Percentiles rank a stretch among this genome's conserved stretches.
Conservation (phyloP, 495 filamentous ascomycete species). For the Chaetomium cochliodes region DNA sequence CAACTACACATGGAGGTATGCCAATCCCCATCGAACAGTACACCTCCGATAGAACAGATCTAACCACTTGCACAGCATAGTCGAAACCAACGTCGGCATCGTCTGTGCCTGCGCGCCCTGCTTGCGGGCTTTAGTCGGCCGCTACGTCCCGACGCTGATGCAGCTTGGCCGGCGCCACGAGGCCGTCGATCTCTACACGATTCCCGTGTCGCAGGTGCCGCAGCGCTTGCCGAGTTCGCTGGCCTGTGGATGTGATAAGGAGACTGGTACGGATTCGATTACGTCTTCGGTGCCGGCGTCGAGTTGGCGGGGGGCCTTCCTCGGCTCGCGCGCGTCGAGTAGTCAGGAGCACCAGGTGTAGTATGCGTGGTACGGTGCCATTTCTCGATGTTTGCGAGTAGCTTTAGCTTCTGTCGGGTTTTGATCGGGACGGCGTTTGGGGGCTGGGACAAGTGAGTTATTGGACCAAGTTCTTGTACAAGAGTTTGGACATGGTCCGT, state of each 20-base stretch:
- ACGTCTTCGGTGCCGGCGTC: background rate
- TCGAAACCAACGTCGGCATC: conserved; percentile 31
- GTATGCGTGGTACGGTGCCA: too few relatives aligned
- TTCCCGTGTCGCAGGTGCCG: background rate
- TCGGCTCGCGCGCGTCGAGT: background rate
- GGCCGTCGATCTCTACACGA: background rate
- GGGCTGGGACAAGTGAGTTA: too few relatives aligned
- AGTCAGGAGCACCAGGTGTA: background rate
- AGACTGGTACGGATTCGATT: background rate
- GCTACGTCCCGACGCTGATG: conserved; percentile 20
- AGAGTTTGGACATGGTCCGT: too few relatives aligned
- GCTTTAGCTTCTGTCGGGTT: too few relatives aligned
- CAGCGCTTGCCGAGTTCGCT: background rate
- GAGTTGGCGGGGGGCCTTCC: background rate
- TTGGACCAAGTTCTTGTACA: too few relatives aligned
- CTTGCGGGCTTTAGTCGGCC: conserved; percentile 22
- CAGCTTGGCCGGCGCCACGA: background rate
- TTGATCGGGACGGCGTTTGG: too few relatives aligned
- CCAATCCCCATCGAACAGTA: background rate
- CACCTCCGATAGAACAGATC: too few relatives aligned
- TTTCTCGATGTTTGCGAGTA: too few relatives aligned
- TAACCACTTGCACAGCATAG: conserved; percentile 23
- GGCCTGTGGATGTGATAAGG: background rate
- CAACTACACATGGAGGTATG: conserved; percentile 31
- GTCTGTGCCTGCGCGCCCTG: conserved; percentile 29